These are phyloP conservation scores for Globisporangium perplexum DNA, from an alignment of 352 stramenopile species.

Conservation along the genomic window DNA sequence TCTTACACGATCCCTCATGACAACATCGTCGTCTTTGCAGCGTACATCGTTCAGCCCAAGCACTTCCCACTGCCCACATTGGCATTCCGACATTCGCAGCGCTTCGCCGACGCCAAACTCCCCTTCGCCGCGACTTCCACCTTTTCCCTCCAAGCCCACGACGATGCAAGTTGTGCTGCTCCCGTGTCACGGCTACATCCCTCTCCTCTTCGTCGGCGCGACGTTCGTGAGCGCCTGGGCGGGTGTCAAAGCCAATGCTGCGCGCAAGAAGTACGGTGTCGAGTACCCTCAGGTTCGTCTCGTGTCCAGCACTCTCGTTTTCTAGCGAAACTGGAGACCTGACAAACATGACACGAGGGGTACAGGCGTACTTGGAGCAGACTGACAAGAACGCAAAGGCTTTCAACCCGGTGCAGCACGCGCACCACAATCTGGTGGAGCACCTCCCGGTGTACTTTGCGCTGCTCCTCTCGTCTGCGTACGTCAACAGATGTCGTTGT, in stretches of 20 bases:
- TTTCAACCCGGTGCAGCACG: neutral
- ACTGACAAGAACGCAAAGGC: neutral
- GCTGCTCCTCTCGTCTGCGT: neutral
- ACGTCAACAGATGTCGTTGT: neutral
- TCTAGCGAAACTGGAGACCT: neutral
- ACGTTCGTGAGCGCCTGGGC: neutral
- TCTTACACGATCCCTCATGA: too few species aligned
- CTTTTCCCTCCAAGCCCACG: neutral
- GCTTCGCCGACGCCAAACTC: too few species aligned
- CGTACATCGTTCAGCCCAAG: too few species aligned
- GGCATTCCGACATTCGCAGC: neutral
- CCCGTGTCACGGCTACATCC: neutral
- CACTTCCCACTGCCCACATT: neutral
- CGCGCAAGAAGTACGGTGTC: neutral
- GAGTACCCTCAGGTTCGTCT: neutral
- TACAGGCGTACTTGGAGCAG: neutral
- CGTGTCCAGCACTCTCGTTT: too few species aligned
- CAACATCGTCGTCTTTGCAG: neutral
- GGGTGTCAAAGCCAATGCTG: neutral
- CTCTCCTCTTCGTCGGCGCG: neutral
- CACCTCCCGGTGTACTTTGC: neutral
- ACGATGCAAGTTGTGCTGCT: neutral
- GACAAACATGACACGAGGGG: too few species aligned
- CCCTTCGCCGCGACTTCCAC: neutral
- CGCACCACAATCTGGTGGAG: neutral